Evolutionary conservation across 1,139 yeast species (phyloP).

Genomic region (Suhomyces atakaporum): DNA sequence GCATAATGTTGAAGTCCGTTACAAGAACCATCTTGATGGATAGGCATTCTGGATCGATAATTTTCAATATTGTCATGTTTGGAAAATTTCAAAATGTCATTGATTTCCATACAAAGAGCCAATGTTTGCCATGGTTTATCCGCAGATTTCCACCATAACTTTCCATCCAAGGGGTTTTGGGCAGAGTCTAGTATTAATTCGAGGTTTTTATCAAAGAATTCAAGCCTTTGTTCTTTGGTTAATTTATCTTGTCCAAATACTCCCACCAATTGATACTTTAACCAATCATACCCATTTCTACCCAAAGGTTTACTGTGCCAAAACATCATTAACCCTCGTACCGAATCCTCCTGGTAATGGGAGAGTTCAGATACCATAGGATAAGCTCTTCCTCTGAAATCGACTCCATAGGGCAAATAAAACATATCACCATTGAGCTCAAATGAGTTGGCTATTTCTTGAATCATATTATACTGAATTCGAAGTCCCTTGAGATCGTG

Average conservation of each 20-base stretch:
- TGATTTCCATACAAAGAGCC: conserved; percentile 38
- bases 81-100: conserved; percentile 20
- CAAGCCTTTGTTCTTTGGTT: conserved; percentile 24
- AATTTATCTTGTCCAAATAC: conserved; percentile 35
- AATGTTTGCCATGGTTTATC: conserved; percentile 48
- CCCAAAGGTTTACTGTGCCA: conserved; percentile 45
- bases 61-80: conserved; percentile 23
- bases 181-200: conserved; percentile 31
- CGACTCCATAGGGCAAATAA: conserved; percentile 43
- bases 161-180: conserved; percentile 25
- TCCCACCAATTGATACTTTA: conserved; percentile 44
- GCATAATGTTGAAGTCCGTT: conserved; percentile 53
- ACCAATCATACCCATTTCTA: conserved; percentile 37
- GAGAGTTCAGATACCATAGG: conserved; percentile 40
- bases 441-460: conserved; percentile 29
- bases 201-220: conserved; percentile 29
- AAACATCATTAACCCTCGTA: conserved; percentile 38
- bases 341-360: conserved; percentile 41
- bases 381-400: conserved; percentile 47
- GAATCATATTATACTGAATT: conserved; percentile 23
- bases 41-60: conserved; percentile 38
- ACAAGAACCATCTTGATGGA: conserved; percentile 51
- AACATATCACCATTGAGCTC: conserved; percentile 38
- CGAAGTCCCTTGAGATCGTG: conserved; percentile 24
- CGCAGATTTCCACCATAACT: conserved; percentile 40